Evolutionary conservation across 106 monocot species (phyloP).

Genomic region (Allium sativum): DNA sequence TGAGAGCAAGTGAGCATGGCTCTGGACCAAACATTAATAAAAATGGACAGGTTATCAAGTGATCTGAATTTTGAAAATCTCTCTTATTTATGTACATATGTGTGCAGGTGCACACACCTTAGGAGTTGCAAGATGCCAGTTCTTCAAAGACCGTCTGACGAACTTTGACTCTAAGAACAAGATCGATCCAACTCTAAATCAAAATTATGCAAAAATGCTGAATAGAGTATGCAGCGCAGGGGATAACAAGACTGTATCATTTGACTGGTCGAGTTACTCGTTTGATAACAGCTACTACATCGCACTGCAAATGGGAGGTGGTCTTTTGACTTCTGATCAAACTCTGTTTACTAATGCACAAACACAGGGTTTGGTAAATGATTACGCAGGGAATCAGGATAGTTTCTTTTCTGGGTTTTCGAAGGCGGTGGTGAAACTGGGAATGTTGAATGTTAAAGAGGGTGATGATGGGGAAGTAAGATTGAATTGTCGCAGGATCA

Average conservation of each 20-base stretch:
- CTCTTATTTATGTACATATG: background rate
- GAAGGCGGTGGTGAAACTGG: slow-evolving; percentile 68
- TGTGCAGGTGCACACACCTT: slow-evolving; percentile 56
- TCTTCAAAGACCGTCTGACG: slow-evolving; percentile 50
- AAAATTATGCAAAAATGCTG: slow-evolving; percentile 20
- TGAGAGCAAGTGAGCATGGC: background rate
- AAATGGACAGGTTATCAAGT: background rate
- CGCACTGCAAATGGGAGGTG: slow-evolving; percentile 23
- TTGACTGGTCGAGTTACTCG: slow-evolving; percentile 31
- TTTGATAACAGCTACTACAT: slow-evolving; percentile 67
- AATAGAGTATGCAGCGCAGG: slow-evolving; percentile 27
- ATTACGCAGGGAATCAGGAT: slow-evolving; percentile 44
- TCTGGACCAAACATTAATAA: background rate
- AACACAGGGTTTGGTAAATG: slow-evolving; percentile 32
- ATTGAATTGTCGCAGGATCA: slow-evolving; percentile 40
- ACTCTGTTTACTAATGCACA: slow-evolving; percentile 29
- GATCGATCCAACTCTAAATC: slow-evolving; percentile 42
- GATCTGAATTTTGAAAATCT: background rate
- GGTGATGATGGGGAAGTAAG: slow-evolving; percentile 50
- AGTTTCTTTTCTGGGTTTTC: slow-evolving; percentile 53
- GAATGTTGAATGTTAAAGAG: slow-evolving; percentile 53
- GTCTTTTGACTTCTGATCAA: slow-evolving; percentile 60
- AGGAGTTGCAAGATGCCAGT: slow-evolving; percentile 50
- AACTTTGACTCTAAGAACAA: slow-evolving; percentile 30
- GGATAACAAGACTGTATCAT: slow-evolving; percentile 24